Evolutionary conservation across 768 basidiomycete genomes (phyloP).

Genomic region (Lyophyllum atratum): DNA sequence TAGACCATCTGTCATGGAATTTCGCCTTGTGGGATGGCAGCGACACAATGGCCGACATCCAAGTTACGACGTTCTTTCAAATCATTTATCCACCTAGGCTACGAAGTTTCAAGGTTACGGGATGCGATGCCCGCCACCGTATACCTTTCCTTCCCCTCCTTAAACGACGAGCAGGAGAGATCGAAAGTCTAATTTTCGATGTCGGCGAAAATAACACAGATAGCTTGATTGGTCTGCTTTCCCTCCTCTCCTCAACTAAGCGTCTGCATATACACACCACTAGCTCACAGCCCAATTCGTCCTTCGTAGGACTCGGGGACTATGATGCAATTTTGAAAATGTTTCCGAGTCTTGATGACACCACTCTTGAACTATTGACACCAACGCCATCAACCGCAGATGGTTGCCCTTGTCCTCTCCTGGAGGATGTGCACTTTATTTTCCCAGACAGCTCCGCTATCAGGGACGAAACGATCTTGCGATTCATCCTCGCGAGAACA

Average conservation of each 20-base stretch:
- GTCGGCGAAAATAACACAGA: neutral
- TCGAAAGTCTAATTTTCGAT: neutral
- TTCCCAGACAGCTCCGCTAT: neutral
- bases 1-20: neutral
- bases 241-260: neutral
- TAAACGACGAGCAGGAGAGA: neutral
- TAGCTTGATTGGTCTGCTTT: neutral
- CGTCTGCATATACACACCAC: neutral
- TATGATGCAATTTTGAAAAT: too few relatives aligned
- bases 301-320: too few relatives aligned
- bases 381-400: neutral
- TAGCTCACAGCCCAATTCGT: too few relatives aligned
- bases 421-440: neutral
- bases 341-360: neutral
- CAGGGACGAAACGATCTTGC: neutral
- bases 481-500: neutral
- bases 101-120: neutral
- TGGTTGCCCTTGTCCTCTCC: neutral
- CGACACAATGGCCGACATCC: neutral
- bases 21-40: neutral
- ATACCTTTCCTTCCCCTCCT: neutral
- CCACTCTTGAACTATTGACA: neutral
- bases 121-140: neutral
- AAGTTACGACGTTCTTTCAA: neutral
- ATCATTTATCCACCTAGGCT: neutral